Percentiles rank a stretch among this genome's conserved stretches.
Evolutionary conservation across 2,329 filamentous ascomycete genomes (phyloP).

Genomic region (Trichoderma semiorbis): DNA sequence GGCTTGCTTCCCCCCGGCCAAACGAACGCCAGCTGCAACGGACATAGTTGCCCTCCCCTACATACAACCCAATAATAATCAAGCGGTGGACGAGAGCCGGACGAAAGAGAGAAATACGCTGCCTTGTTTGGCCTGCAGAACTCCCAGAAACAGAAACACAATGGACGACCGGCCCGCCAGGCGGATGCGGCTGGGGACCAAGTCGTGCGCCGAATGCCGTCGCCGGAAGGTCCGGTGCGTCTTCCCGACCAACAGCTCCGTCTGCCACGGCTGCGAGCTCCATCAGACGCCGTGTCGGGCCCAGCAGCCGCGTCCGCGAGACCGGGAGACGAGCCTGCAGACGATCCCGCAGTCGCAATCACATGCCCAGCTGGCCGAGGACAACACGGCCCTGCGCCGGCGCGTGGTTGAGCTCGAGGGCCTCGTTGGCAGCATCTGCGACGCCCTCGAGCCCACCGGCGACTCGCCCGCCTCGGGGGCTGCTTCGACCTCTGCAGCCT

Average conservation of each 20-base stretch:
- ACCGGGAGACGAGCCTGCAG: background rate
- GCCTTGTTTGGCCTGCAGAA: background rate
- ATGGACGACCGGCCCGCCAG: constrained; percentile 22
- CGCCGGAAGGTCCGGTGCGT: constrained; percentile 49
- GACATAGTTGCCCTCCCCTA: background rate
- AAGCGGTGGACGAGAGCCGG: background rate
- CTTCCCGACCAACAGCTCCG: constrained; percentile 34
- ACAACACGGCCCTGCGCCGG: constrained; percentile 17
- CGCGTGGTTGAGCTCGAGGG: constrained; percentile 28
- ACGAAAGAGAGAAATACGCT: background rate
- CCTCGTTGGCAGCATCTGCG: constrained; percentile 20
- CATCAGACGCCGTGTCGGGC: constrained; percentile 43
- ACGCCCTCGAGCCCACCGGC: background rate
- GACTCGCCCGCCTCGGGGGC: background rate
- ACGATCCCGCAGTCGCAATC: background rate
- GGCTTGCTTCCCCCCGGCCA: background rate
- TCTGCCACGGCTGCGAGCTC: constrained; percentile 43
- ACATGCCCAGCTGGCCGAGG: background rate
- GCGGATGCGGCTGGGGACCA: constrained; percentile 32
- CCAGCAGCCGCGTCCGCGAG: constrained; percentile 33
- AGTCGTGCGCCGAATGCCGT: constrained; percentile 41
- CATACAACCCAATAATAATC: background rate
- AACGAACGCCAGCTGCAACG: background rate
- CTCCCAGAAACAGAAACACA: background rate
- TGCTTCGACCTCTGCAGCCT: background rate